Percentiles rank a stretch among this genome's conserved stretches.
Conservation (phyloP, 257 asterid genomes). For the Salvia splendens region DNA sequence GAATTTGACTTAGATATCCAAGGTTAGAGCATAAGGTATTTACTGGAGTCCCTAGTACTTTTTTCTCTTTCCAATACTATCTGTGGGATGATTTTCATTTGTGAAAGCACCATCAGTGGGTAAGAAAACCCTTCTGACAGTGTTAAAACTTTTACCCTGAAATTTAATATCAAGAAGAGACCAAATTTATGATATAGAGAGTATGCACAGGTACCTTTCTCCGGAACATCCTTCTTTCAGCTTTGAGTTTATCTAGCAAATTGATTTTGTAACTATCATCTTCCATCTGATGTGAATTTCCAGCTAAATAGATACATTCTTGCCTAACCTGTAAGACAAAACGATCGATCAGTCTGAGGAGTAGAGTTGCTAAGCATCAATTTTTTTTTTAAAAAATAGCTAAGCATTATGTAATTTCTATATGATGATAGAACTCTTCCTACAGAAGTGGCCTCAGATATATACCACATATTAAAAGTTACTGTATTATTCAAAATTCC, state of each 20-base stretch:
- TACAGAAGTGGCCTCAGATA: too few relatives aligned
- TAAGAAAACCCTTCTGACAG: background rate
- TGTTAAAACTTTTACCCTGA: slow-evolving; percentile 2
- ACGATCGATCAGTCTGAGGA: slow-evolving; percentile 26
- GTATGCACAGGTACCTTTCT: slow-evolving; percentile 46
- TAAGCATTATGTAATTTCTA: too few relatives aligned
- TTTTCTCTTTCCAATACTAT: too few relatives aligned
- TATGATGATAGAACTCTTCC: too few relatives aligned
- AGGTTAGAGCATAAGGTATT: too few relatives aligned
- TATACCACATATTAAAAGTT: background rate
- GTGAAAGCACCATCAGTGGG: too few relatives aligned
- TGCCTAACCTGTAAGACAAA: slow-evolving; percentile 54
- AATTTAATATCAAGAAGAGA: background rate
- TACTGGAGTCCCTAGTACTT: background rate
- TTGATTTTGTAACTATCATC: slow-evolving; percentile 39
- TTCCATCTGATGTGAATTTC: slow-evolving; percentile 56
- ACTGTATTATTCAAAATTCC: background rate
- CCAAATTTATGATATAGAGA: slow-evolving; percentile 10
- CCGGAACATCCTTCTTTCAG: slow-evolving; percentile 54
- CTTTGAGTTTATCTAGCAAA: slow-evolving; percentile 62
- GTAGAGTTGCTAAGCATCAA: too few relatives aligned
- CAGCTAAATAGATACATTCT: slow-evolving; percentile 71
- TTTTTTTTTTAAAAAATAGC: too few relatives aligned
- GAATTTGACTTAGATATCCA: too few relatives aligned
- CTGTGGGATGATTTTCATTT: too few relatives aligned